Percentiles rank a stretch among this genome's conserved stretches.
Conservation (phyloP, 2,329 filamentous ascomycete species). For the Penicillium brasilianum region DNA sequence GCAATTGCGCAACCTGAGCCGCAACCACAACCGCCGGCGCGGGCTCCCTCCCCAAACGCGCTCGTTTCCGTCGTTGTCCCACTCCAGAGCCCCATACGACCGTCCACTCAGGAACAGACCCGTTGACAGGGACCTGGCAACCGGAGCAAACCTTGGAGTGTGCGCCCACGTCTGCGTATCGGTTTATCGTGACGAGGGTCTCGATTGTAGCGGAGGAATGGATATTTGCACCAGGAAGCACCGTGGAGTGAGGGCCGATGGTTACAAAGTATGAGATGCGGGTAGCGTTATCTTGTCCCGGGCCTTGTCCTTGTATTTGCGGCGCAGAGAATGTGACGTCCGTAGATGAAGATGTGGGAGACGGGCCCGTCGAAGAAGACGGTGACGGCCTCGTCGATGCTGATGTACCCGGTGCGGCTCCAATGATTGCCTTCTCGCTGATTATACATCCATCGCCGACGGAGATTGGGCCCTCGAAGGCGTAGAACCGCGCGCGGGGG, state of each 20-base stretch:
- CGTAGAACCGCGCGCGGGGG: conserved; percentile 79
- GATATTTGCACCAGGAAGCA: conserved; percentile 48
- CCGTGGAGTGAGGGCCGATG: conserved; percentile 44
- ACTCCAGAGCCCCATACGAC: conserved; percentile 71
- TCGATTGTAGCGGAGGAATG: conserved; percentile 51
- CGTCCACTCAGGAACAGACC: conserved; percentile 67
- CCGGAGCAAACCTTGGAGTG: conserved; percentile 73
- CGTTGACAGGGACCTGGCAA: conserved; percentile 62
- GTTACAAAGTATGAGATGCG: conserved; percentile 47
- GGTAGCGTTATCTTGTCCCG: conserved; percentile 23
- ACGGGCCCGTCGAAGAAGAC: conserved; percentile 14
- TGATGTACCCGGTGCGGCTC: conserved; percentile 52
- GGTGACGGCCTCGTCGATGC: conserved; percentile 19
- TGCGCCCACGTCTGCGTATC: conserved; percentile 45
- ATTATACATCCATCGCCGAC: conserved; percentile 83
- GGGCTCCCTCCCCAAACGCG: conserved; percentile 40
- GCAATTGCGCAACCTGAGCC: conserved; percentile 24
- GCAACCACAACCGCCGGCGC: conserved; percentile 24
- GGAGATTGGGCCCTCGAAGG: conserved; percentile 76
- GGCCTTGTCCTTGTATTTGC: background rate
- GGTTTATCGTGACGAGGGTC: conserved; percentile 46
- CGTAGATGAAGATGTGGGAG: conserved; percentile 9
- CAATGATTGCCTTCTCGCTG: conserved; percentile 64
- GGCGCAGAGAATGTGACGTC: background rate
- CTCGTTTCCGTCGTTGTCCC: conserved; percentile 43